Conservation (phyloP, 768 basidiomycete genomes). For the Suillus placidus region DNA sequence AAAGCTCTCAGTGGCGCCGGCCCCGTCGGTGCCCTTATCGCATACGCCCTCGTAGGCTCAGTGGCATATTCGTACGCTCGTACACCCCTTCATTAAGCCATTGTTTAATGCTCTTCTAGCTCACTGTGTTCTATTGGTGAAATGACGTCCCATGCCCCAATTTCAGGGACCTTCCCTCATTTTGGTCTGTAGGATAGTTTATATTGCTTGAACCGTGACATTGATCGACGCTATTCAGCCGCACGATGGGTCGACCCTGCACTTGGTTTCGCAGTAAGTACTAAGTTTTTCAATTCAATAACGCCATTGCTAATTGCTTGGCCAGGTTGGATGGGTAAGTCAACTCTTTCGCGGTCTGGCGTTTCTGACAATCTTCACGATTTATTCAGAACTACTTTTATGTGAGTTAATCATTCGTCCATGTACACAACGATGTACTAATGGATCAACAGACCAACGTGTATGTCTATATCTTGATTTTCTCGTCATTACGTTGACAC, state of each 20-base stretch:
- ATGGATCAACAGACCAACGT: slow-evolving; percentile 5
- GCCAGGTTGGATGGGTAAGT: slow-evolving; percentile 34
- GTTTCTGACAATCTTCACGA: neutral
- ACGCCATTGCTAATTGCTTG: neutral
- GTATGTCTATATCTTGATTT: slow-evolving; percentile 8
- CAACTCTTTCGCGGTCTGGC: slow-evolving; percentile 32
- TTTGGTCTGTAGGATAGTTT: slow-evolving; percentile 44
- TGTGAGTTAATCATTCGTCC: slow-evolving; percentile 44
- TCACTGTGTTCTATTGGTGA: slow-evolving; percentile 71
- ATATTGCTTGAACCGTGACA: neutral
- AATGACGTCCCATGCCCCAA: slow-evolving; percentile 80
- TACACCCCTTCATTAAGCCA: slow-evolving; percentile 18
- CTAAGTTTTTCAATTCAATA: neutral
- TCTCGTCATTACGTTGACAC: neutral
- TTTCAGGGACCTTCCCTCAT: slow-evolving; percentile 79
- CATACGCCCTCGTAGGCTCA: slow-evolving; percentile 64
- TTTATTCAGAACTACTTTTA: slow-evolving; percentile 55
- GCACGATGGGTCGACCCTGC: slow-evolving; percentile 62
- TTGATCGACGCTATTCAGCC: slow-evolving; percentile 33
- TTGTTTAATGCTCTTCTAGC: slow-evolving; percentile 27
- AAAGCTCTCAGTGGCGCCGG: slow-evolving; percentile 60
- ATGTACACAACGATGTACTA: slow-evolving; percentile 13
- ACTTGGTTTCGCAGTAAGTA: slow-evolving; percentile 58
- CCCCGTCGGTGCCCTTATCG: slow-evolving; percentile 66
- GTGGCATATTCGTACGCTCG: slow-evolving; percentile 63